Evolutionary conservation across 495 filamentous ascomycete genomes (phyloP).

Genomic region (Aspergillus incahuasiensis): DNA sequence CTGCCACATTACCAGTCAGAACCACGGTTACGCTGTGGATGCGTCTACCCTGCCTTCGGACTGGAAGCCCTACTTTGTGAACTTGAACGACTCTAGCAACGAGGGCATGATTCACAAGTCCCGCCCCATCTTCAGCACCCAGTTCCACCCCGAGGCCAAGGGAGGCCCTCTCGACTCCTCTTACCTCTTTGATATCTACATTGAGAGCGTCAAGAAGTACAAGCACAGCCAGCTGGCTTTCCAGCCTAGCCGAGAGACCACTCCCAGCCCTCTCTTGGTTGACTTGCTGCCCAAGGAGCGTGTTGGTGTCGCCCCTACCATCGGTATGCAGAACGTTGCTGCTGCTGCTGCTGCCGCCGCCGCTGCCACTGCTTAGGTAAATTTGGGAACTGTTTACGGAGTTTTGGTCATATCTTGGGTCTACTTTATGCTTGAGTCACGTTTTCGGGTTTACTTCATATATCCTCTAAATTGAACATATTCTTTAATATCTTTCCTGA

Average conservation of each 20-base stretch:
- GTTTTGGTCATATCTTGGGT: slow-evolving; percentile 8
- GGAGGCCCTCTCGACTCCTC: slow-evolving; percentile 90
- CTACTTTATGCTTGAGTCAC: slow-evolving; percentile 2
- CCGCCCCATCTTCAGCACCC: slow-evolving; percentile 94
- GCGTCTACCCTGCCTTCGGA: slow-evolving; percentile 72
- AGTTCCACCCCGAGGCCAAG: slow-evolving; percentile 98
- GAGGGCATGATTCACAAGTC: slow-evolving; percentile 93
- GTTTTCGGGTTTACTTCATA: not conserved
- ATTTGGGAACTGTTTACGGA: slow-evolving; percentile 11
- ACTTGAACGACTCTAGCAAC: slow-evolving; percentile 92
- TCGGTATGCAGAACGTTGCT: slow-evolving; percentile 50
- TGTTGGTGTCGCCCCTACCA: slow-evolving; percentile 76
- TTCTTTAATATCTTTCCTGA: not conserved
- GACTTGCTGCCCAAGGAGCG: slow-evolving; percentile 91
- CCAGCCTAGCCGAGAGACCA: slow-evolving; percentile 64
- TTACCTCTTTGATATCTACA: slow-evolving; percentile 94
- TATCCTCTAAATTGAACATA: slow-evolving; percentile 8
- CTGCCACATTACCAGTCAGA: slow-evolving; percentile 98
- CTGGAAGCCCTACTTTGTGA: slow-evolving; percentile 97
- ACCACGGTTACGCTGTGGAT: slow-evolving; percentile 97
- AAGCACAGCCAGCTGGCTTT: slow-evolving; percentile 73
- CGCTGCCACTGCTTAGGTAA: slow-evolving; percentile 14
- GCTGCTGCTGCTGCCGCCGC: slow-evolving; percentile 33
- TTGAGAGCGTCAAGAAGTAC: slow-evolving; percentile 81
- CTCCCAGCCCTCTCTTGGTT: slow-evolving; percentile 78